Evolutionary conservation across 345 rosid genomes (phyloP), one percentile per base, ranked within the genome.

Genomic region (Melastoma malabathricum): DNA sequence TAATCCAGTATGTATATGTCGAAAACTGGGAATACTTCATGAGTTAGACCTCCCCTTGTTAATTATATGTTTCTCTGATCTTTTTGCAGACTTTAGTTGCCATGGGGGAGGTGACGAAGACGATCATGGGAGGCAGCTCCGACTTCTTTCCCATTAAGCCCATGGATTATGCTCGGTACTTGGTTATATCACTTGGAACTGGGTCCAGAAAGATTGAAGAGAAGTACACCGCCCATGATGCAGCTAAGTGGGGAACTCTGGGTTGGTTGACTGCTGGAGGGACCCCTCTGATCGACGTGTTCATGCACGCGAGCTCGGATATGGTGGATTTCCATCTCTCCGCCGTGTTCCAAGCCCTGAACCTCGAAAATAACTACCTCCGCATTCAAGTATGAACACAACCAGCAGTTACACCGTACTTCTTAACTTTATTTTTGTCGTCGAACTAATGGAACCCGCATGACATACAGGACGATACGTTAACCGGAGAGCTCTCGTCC

Each of bases 241-340:
- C 72, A 1, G 83, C 89, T 6, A 61, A 59, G 16, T 84, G 94
- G 94, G 94, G 89, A 10, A 0, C 81, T 19, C 12, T 81, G 47
- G 76, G 85, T 12, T 84, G 94, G 94, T 68, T 81, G 45, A 74
- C 72, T 22, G 50, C 65, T 7, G 72, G 59, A 31, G 63, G 59
- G 6, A 72, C 75, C 4, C 94, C 94, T 0, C 39, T 84, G 54
- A 64, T 81, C 5, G 86, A 84, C 48, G 64, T 68, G 3, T 79
- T 78, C 23, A 74, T 13, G 20, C 81, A 84, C 47, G 88, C 88
- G 0, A 84, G 93, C 20, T 55, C 69, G 6, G 83, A 81, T 48
- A 73, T 81, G 82, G 77, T 79, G 43, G 94, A 84, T 60, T 55
- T 66, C 49, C 84, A 82, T 59, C 57, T 81, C 10, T 63, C 78